Conservation (phyloP, 176 grass and related monocot species). For the Urochloa ruziziensis region DNA sequence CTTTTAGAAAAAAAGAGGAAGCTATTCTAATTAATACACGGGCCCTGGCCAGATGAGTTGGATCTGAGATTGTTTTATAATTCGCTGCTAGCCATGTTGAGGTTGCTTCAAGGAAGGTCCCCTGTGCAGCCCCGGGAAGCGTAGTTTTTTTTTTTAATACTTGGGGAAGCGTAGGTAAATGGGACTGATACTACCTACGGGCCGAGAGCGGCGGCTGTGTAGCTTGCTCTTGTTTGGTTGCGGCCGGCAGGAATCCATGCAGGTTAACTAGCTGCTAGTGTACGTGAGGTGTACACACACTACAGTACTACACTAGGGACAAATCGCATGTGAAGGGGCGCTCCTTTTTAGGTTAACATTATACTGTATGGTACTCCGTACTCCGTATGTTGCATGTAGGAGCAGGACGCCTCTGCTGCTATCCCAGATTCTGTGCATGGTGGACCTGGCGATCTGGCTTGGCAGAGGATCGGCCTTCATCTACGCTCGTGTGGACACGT, state of each 20-base stretch:
- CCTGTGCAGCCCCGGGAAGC: background rate
- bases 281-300: conserved; percentile 33
- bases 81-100: background rate
- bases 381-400: conserved; percentile 4
- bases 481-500: too few species aligned
- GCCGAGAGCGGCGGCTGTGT: background rate
- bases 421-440: too few species aligned
- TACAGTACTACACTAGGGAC: too few species aligned
- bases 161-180: too few species aligned
- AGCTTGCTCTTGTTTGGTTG: conserved; percentile 32
- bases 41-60: background rate
- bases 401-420: background rate
- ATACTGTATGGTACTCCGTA: background rate
- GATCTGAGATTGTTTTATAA: background rate
- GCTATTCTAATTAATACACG: background rate
- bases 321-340: conserved; percentile 41
- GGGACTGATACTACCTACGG: too few species aligned
- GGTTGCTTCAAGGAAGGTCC: conserved; percentile 45
- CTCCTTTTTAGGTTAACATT: conserved; percentile 25
- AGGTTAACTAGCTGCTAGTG: too few species aligned
- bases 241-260: conserved; percentile 34
- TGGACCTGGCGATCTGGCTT: too few species aligned
- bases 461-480: too few species aligned
- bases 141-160: too few species aligned
- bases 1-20: background rate